A percentile compares a stretch with the other conserved stretches of the same genome.
phyloP scores from a whole-genome alignment of 2,329 filamentous ascomycete species.

The Sarocladium brachiariae region DNA sequence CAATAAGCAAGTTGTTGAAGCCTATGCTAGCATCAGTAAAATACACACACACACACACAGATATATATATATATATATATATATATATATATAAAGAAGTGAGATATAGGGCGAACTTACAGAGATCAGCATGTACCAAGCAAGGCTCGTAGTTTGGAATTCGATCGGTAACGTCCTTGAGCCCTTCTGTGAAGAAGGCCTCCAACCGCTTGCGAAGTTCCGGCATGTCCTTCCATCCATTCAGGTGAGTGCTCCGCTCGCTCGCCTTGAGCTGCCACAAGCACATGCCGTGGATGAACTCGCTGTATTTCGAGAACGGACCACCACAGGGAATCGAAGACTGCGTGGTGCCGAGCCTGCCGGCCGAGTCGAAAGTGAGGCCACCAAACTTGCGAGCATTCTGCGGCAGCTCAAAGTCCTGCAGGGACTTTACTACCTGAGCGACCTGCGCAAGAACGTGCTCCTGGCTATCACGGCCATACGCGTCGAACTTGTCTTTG shows the following conservation, averaged over 20 bases:
- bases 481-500: not conserved
- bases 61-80: too few species aligned
- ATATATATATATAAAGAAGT: not conserved
- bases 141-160: slow-evolving; percentile 3
- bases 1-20: slow-evolving; percentile 8
- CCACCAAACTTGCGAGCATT: slow-evolving; percentile 4
- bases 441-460: slow-evolving; percentile 10
- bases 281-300: slow-evolving; percentile 10
- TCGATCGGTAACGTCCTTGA: not conserved
- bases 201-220: slow-evolving; percentile 10
- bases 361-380: slow-evolving; percentile 10
- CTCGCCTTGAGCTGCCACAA: slow-evolving; percentile 11
- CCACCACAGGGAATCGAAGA: slow-evolving; percentile 11
- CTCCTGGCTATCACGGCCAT: slow-evolving; percentile 7
- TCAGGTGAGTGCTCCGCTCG: slow-evolving; percentile 10
- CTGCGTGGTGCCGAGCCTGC: slow-evolving; percentile 4
- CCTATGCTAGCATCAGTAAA: not conserved
- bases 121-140: slow-evolving; percentile 8
- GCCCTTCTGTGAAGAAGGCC: slow-evolving; percentile 5
- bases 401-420: slow-evolving; percentile 9
- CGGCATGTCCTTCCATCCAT: slow-evolving; percentile 10
- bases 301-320: slow-evolving; percentile 10
- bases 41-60: too few species aligned
- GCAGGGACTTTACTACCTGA: slow-evolving; percentile 7
- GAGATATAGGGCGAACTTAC: slow-evolving; percentile 1